phyloP scores from a whole-genome alignment of 768 basidiomycete species.

The Boletales sp. region DNA sequence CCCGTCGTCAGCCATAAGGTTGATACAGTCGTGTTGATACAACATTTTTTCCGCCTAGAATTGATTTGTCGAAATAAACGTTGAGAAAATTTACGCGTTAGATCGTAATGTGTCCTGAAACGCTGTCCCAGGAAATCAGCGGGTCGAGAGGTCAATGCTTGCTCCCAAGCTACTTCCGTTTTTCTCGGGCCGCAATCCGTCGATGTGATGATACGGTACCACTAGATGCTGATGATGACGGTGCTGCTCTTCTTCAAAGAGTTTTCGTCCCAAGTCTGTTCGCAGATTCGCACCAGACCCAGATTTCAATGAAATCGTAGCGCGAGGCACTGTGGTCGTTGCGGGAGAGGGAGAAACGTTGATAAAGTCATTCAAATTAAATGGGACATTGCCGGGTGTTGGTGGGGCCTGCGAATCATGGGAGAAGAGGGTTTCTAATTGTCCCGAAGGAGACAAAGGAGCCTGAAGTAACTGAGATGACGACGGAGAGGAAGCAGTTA shows the following conservation, averaged over 20 bases:
- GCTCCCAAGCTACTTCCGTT: conserved; percentile 25
- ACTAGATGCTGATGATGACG: conserved; percentile 31
- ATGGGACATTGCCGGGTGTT: conserved; percentile 37
- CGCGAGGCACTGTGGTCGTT: conserved; percentile 30
- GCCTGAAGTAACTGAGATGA: conserved; percentile 24
- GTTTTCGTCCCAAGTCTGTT: conserved; percentile 60
- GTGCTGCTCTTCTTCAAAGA: conserved; percentile 70
- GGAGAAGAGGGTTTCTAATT: conserved; percentile 14
- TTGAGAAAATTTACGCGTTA: conserved; percentile 14
- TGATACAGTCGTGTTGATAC: conserved; percentile 36
- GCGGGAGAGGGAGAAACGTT: conserved; percentile 68
- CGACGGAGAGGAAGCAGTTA: conserved; percentile 19
- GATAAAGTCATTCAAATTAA: conserved; percentile 71
- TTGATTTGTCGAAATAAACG: conserved; percentile 17
- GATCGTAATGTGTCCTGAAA: conserved; percentile 1
- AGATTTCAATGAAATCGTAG: conserved; percentile 29
- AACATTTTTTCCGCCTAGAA: conserved; percentile 27
- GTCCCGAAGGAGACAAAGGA: conserved; percentile 23
- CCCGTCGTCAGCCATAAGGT: conserved; percentile 24
- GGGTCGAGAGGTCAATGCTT: conserved; percentile 28
- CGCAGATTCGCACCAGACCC: conserved; percentile 49
- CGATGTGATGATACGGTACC: conserved; percentile 12
- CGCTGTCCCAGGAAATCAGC: conserved; percentile 12
- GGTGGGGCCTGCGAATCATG: conserved; percentile 33
- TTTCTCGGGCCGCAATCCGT: conserved; percentile 27